Evolutionary conservation across 2,329 filamentous ascomycete genomes (phyloP), one percentile per base, ranked within the genome.

Genomic region (Bimuria novae-zelandiae): DNA sequence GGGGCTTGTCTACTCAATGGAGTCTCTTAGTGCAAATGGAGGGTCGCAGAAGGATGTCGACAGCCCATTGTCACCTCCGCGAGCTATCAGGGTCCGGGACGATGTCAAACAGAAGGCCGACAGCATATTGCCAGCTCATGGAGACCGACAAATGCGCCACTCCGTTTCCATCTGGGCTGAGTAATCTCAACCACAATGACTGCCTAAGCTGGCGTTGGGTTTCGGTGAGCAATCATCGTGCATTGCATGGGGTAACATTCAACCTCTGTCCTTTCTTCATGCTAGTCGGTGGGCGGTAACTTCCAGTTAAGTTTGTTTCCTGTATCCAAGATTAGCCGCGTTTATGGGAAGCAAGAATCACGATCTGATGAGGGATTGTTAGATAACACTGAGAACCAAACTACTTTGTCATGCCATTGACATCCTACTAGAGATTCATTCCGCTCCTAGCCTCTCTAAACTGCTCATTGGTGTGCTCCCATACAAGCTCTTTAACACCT

Each of bases 381-480:
- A 22, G 5, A 17, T 12, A 19, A 12, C 22, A 22, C 10, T 22
- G 11, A 39, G 16, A 22, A 39, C 22, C 36, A 22, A 11, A 39
- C 17, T 14, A 39, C 3, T 5, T n/a, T 14, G 19, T 36, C 16
- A 19, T 22, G 7, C 19, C 10, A 3, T 21, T 5, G 6, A 19
- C 17, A 8, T 37, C n/a, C 12, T 29, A 4, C 40, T 30, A 42
- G 7, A 29, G 27, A 5, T n/a, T n/a, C 17, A 17, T 11, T 30
- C 4, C 29, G 16, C 30, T 35, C 11, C 5, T 16, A 25, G 29
- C 29, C 12, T 21, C 16, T 32, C 25, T n/a, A 17, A 47, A 52
- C 22, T 40, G 40, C 12, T 35, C 17, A 25, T 48, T 25, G 5
- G 37, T 39, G 32, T 47, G 35, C 14, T 52, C 36, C 50, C 42